Evolutionary conservation across 164 flowering plant species (phyloP), one percentile per base, ranked within the genome.

Genomic region (Hamamelis virginiana): DNA sequence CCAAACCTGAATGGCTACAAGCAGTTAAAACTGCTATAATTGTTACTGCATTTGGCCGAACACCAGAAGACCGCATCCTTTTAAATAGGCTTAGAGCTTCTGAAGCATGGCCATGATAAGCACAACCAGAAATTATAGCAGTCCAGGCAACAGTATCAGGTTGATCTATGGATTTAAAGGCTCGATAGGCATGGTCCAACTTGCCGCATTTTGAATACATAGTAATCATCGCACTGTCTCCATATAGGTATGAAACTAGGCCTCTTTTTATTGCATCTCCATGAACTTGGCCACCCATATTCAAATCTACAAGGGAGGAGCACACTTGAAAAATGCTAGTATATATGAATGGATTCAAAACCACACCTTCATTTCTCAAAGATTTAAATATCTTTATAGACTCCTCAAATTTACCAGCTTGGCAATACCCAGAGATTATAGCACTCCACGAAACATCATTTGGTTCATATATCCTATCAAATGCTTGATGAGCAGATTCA

Each of bases 391-490:
- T 65, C 53, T 58, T 22, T 16, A 84, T 22, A 14, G 80, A 68
- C 33, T 82, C 81, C 58, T 77, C 82, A 38, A 73, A 80, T 66
- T 75, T 59, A 70, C 85, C 84, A 51, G 44, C 48, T 70, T 82
- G 86, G 60, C 73, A 76, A 60, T 76, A 82, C 0, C 86, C 87
- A 23, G 85, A 27, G 14, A 87, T 80, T 33, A 87, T 52, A 15
- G 86, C 77, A 74, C 87, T 85, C 91, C 91, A 85, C 2, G 89
- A 78, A 48, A 81, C 83, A 67, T 81, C 84, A 75, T 82, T 85
- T 22, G 86, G 87, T n/a, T 78, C 75, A 73, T 18, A 28, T 67
- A 87, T 84, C 57, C 66, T 55, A 66, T 74, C 70, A 61, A 87
- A 87, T 8, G 84, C 83, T 45, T 16, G 63, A 44, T 21, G 15